These are phyloP conservation scores for Komagataella mondaviorum DNA, from an alignment of 805 yeast genomes.

Conservation along the genomic window DNA sequence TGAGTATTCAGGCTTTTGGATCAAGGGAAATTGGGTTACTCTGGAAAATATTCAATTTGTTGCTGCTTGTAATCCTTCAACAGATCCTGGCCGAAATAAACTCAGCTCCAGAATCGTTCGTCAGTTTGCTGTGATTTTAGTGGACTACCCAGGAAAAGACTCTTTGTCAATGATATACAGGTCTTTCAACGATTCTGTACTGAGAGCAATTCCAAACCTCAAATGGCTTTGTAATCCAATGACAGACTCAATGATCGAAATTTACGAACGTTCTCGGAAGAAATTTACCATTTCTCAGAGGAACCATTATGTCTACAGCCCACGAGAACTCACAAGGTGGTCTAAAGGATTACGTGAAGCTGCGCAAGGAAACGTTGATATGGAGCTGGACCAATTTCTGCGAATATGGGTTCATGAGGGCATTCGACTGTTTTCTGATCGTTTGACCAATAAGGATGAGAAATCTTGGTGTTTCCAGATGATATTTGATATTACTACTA, in stretches of 20 bases:
- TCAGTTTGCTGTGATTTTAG: conserved; percentile 51
- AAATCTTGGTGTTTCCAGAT: conserved; percentile 32
- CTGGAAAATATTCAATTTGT: conserved; percentile 61
- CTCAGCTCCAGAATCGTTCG: conserved; percentile 52
- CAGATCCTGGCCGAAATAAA: conserved; percentile 58
- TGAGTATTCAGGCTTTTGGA: conserved; percentile 72
- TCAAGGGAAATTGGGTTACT: conserved; percentile 53
- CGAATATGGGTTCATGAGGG: conserved; percentile 78
- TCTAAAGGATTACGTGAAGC: conserved; percentile 56
- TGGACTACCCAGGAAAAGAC: conserved; percentile 59
- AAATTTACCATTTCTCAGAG: conserved; percentile 24
- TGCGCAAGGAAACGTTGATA: conserved; percentile 8
- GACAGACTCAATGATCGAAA: conserved; percentile 52
- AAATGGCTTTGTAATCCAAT: conserved; percentile 37
- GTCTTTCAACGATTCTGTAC: conserved; percentile 38
- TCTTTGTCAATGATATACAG: conserved; percentile 60
- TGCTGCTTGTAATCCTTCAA: conserved; percentile 92
- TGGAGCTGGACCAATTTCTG: conserved; percentile 8
- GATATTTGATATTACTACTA: conserved; percentile 16
- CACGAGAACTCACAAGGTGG: conserved; percentile 89
- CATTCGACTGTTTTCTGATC: conserved; percentile 61
- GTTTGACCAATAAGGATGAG: conserved; percentile 37
- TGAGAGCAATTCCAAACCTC: conserved; percentile 48
- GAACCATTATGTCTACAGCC: conserved; percentile 67
- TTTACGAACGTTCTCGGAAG: conserved; percentile 33